Conservation (phyloP, 768 basidiomycete species). For the Tulasnella sp. region DNA sequence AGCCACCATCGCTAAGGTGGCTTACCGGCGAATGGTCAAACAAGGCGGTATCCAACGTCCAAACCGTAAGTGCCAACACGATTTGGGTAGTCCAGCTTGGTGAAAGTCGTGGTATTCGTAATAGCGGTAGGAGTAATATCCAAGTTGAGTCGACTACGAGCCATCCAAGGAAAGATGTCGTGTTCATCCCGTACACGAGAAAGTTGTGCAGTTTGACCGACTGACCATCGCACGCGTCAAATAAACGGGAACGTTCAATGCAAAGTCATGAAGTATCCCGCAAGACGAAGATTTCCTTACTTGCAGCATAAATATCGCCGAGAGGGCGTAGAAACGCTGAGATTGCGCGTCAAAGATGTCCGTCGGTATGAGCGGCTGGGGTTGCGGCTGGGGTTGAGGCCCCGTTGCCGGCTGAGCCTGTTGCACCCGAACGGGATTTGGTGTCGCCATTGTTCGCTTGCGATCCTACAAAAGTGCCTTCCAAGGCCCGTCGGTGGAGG, state of each 20-base stretch:
- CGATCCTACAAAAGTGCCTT: not conserved
- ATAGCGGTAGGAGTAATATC: slow-evolving; percentile 42
- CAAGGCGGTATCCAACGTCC: slow-evolving; percentile 42
- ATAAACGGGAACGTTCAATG: not conserved
- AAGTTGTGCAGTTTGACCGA: slow-evolving; percentile 78
- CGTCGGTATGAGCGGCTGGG: slow-evolving; percentile 67
- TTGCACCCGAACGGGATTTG: not conserved
- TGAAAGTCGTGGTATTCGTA: slow-evolving; percentile 48
- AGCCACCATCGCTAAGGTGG: not conserved
- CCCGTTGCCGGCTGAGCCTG: slow-evolving; percentile 4
- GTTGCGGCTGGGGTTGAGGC: slow-evolving; percentile 43
- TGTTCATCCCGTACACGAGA: slow-evolving; percentile 55
- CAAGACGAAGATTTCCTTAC: slow-evolving; percentile 47
- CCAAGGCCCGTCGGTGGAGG: not conserved
- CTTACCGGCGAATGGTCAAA: slow-evolving; percentile 42
- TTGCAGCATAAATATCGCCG: slow-evolving; percentile 76
- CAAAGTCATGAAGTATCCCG: not conserved
- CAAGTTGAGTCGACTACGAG: slow-evolving; percentile 41
- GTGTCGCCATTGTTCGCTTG: not conserved
- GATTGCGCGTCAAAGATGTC: slow-evolving; percentile 73
- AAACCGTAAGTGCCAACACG: slow-evolving; percentile 38
- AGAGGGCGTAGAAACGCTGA: slow-evolving; percentile 77
- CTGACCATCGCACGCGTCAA: slow-evolving; percentile 48
- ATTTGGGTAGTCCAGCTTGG: slow-evolving; percentile 40
- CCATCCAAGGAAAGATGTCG: slow-evolving; percentile 54